Conservation (phyloP, 2,329 filamentous ascomycete genomes). For the Fusarium sp. region DNA sequence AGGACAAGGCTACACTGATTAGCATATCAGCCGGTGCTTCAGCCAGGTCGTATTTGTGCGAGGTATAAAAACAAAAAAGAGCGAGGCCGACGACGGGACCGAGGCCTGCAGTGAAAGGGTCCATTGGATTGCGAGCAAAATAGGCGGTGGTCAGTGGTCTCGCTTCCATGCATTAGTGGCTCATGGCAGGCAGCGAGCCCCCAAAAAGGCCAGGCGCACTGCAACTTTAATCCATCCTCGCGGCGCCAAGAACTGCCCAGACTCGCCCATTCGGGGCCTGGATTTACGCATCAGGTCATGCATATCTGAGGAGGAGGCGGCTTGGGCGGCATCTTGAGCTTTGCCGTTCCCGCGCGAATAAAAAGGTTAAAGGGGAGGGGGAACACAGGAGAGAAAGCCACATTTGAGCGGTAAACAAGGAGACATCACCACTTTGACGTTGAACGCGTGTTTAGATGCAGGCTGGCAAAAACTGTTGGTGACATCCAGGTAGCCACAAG, state of each 20-base stretch:
- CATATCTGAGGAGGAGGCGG: conserved; percentile 17
- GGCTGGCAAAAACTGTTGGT: not conserved
- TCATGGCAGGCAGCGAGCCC: conserved; percentile 16
- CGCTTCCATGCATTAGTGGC: conserved; percentile 39
- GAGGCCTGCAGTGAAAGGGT: not conserved
- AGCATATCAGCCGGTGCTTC: conserved; percentile 14
- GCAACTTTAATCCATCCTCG: conserved; percentile 40
- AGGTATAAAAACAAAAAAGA: not conserved
- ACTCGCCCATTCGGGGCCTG: conserved; percentile 30
- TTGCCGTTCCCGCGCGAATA: not conserved
- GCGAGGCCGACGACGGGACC: not conserved
- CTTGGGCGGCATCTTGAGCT: conserved; percentile 3
- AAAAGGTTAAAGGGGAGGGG: not conserved
- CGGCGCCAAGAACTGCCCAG: conserved; percentile 33
- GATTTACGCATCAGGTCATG: conserved; percentile 27
- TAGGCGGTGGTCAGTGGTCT: conserved; percentile 36
- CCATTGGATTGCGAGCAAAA: conserved; percentile 2
- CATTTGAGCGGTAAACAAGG: not conserved
- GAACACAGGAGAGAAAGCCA: not conserved
- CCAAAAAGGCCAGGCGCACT: conserved; percentile 26
- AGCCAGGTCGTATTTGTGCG: conserved; percentile 6
- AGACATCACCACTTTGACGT: not conserved
- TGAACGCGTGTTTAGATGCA: conserved; percentile 9
- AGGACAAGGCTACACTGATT: not conserved
- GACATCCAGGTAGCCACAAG: not conserved